Evolutionary conservation across 1,139 yeast species (phyloP), one percentile per base, ranked within the genome.

Genomic region (Starmera stellimalicola): DNA sequence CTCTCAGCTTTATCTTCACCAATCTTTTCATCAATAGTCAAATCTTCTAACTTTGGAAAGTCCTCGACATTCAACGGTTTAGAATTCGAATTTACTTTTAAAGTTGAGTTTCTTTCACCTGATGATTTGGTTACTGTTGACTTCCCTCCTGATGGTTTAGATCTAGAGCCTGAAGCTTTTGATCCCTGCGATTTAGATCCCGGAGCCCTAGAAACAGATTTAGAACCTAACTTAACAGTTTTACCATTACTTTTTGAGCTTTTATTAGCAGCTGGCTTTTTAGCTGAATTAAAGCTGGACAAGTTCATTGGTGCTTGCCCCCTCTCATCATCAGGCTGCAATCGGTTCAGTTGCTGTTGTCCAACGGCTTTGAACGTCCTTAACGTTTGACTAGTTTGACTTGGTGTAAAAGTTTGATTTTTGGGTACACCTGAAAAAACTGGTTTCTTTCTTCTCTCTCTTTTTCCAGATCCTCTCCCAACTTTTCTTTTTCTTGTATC

Each of bases 351-450:
- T 19, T 42, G 41, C 12, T 41, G 36, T 17, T 38, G 31, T 11
- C 44, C 39, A 30, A 47, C 27, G 2, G 51, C 58, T 31, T 51
- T 54, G 39, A 59, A 59, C 12, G 56, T 50, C 33, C 52, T 45
- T 29, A 59, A 35, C 23, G 51, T 52, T n/a, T 48, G 41, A 2
- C 36, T 42, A 27, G 46, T 46, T 11, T 42, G 51, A 44, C 58
- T 55, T 17, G 43, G 44, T 14, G 43, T 37, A 22, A 32, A 30
- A 9, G 32, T 26, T 22, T 23, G 39, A 18, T 22, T 29, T 23
- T 18, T 28, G 6, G 38, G 14, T 22, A 18, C 37, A 7, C 27
- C 37, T 7, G 31, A 26, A 9, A 19, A 33, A 5, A 8, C 7
- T 7, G 25, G 25, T 16, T 18, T 28, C 12, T 26, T 30, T 5